Evolutionary conservation across 352 stramenopile genomes (phyloP), one percentile per base, ranked within the genome.

Genomic region (Phytophthora boehmeriae): DNA sequence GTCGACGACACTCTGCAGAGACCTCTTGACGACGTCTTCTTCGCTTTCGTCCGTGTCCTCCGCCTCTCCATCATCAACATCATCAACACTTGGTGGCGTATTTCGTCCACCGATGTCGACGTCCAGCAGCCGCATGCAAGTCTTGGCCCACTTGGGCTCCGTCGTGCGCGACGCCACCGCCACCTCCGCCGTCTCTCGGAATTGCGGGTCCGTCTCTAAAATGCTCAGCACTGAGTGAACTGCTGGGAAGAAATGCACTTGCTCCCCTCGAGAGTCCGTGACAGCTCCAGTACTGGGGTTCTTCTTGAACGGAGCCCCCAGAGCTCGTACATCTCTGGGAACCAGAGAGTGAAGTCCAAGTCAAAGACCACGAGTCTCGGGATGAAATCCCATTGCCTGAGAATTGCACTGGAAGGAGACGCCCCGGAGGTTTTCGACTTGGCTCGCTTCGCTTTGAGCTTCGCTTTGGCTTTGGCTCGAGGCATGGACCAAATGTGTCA

Each of bases 261-360:
- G 67, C 25, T 90, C 83, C 30, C 86, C 85, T 36, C 68, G 73
- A 41, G 79, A 76, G 60, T 93, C 86, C 10, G 68, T 83, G 5
- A 96, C 84, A 39, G 70, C 79, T 19, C 88, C 86, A 3, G 78
- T 81, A 17, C 46, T 75, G 16, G 70, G 14, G 61, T 86, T 71
- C 61, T 89, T 89, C 50, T 70, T 73, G 79, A 94, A 96, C 47
- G 86, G 88, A 55, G 82, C 68, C 88, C 88, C 60, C 81, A 72
- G 23, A 96, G 77, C 66, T 95, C 82, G 66, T 94, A 94, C 83
- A 96, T 91, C 65, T 94, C 88, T 1, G 86, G 88, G 46, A 81
- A 80, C 85, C 88, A 92, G 20, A 92, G 59, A 44, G 83, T 92
- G 54, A 89, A 89, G 70, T 92, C 83, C 36, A 92, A 57, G 39